These are phyloP conservation scores for Ascoidea tarda DNA, from an alignment of 805 yeast species.

Conservation along the genomic window DNA sequence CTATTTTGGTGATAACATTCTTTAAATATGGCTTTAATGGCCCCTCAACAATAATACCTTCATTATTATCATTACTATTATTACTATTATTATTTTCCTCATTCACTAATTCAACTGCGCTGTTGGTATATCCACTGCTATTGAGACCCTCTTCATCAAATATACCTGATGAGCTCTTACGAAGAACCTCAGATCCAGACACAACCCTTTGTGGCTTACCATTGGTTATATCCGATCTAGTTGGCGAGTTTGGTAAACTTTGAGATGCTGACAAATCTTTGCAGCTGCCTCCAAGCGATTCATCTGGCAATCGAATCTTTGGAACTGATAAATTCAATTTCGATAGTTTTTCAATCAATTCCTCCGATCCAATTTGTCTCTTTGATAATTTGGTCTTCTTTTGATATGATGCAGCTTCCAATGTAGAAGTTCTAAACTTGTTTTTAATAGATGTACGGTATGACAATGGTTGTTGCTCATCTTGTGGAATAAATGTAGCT, in stretches of 20 bases:
- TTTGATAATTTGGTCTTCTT: slow-evolving; percentile 9
- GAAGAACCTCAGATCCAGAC: slow-evolving; percentile 2
- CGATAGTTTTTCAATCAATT: slow-evolving; percentile 32
- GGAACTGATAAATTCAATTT: slow-evolving; percentile 39
- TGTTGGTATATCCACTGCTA: background rate
- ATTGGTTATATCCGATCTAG: slow-evolving; percentile 1
- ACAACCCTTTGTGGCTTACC: slow-evolving; percentile 1
- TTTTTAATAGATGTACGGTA: slow-evolving; percentile 69
- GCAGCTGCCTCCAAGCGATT: slow-evolving; percentile 4
- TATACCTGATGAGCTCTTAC: background rate
- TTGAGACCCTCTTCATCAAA: background rate
- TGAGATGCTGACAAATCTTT: background rate
- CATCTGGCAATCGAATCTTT: slow-evolving; percentile 18
- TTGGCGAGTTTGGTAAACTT: slow-evolving; percentile 13
- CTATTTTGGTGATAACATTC: slow-evolving; percentile 41
- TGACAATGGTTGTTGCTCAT: slow-evolving; percentile 65
- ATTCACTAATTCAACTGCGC: too few relatives aligned
- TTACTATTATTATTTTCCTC: too few relatives aligned
- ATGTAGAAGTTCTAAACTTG: slow-evolving; percentile 57
- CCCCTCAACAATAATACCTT: slow-evolving; percentile 14
- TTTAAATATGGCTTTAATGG: slow-evolving; percentile 45
- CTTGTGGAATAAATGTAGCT: slow-evolving; percentile 84
- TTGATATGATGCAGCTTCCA: slow-evolving; percentile 56
- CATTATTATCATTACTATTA: too few relatives aligned
- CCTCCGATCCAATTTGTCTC: slow-evolving; percentile 18